Conservation (phyloP, 208 protist species). For the Acanthamoeba triangularis region DNA sequence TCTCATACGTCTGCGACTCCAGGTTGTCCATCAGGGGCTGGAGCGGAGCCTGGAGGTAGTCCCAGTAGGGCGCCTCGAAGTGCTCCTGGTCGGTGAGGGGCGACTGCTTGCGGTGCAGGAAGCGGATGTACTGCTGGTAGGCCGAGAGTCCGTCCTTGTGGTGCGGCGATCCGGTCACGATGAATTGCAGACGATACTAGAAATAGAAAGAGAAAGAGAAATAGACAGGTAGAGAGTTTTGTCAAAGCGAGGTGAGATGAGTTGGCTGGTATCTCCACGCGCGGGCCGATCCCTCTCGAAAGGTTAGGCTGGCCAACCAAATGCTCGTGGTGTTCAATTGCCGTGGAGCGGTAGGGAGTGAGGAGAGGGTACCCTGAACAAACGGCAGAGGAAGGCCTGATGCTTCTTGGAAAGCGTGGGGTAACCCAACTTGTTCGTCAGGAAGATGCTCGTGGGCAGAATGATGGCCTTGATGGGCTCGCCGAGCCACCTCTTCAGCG, state of each 20-base stretch:
- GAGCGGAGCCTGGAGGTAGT: conserved; percentile 91
- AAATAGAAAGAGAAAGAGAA: conserved; percentile 39
- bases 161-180: conserved; percentile 82
- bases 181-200: conserved; percentile 87
- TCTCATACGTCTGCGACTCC: conserved; percentile 98
- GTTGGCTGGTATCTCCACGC: too few species aligned
- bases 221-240: too few species aligned
- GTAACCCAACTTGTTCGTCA: conserved; percentile 89
- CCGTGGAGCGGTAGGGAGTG: neutral
- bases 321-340: neutral
- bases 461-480: conserved; percentile 91
- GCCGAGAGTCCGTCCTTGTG: conserved; percentile 81
- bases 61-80: conserved; percentile 94
- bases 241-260: neutral
- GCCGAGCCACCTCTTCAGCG: conserved; percentile 89
- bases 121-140: conserved; percentile 89
- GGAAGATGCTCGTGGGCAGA: conserved; percentile 90
- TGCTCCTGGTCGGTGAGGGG: conserved; percentile 81
- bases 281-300: neutral
- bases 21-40: conserved; percentile 98
- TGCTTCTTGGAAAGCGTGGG: conserved; percentile 91
- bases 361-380: conserved; percentile 81
- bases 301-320: neutral
- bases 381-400: conserved; percentile 84
- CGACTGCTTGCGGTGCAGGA: conserved; percentile 78